Percentiles rank a stretch among this genome's conserved stretches.
Evolutionary conservation across 2,329 filamentous ascomycete species (phyloP).

Genomic region (Pseudocercospora crystallina): DNA sequence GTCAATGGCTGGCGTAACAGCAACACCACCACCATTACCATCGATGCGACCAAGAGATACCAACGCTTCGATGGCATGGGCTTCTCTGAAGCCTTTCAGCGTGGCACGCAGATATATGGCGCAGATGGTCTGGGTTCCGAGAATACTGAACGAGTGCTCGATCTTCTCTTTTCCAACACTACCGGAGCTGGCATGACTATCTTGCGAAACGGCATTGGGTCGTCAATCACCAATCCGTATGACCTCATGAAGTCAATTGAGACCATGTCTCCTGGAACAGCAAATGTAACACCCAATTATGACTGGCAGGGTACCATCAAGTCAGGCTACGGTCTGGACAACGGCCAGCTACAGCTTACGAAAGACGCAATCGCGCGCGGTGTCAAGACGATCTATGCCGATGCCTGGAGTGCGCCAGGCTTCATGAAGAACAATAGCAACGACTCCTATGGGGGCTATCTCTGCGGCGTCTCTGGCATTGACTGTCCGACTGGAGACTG

Average conservation of each 20-base stretch:
- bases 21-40: conserved; percentile 1
- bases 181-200: conserved; percentile 53
- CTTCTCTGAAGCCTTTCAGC: conserved; percentile 49
- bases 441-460: conserved; percentile 45
- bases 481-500: conserved; percentile 47
- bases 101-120: conserved; percentile 39
- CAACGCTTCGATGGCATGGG: conserved; percentile 51
- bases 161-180: conserved; percentile 48
- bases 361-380: conserved; percentile 49
- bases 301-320: conserved; percentile 32
- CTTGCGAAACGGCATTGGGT: conserved; percentile 52
- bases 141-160: conserved; percentile 37
- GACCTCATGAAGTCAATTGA: conserved; percentile 26
- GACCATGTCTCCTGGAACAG: conserved; percentile 20
- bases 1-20: too few species aligned
- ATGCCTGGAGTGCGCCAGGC: conserved; percentile 53
- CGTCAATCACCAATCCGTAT: conserved; percentile 27
- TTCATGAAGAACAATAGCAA: conserved; percentile 53
- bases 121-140: neutral
- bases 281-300: conserved; percentile 42
- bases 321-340: conserved; percentile 5
- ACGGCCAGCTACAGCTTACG: conserved; percentile 54
- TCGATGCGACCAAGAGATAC: conserved; percentile 19
- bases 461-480: conserved; percentile 47
- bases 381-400: conserved; percentile 49